Conservation (phyloP, 2,329 filamentous ascomycete genomes). For the Stemphylium lycopersici region DNA sequence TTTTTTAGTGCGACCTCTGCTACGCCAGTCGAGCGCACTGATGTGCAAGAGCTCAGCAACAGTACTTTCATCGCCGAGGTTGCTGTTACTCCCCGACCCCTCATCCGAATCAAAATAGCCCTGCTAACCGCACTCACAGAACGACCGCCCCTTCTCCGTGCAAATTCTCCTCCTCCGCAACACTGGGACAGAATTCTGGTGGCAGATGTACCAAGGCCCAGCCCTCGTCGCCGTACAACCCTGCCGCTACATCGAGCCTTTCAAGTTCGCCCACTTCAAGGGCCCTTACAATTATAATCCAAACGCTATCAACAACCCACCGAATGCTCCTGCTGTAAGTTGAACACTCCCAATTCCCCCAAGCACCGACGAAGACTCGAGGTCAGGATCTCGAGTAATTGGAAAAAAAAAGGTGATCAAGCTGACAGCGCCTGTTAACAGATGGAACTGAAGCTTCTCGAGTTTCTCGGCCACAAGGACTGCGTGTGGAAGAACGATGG, state of each 20-base stretch:
- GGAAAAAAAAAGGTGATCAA: neutral
- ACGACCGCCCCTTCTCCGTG: neutral
- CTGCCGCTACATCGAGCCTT: neutral
- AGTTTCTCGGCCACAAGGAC: neutral
- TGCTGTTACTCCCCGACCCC: neutral
- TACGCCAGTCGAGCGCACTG: neutral
- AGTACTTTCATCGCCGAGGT: neutral
- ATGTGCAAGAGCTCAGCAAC: neutral
- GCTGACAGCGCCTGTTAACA: neutral
- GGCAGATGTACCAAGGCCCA: neutral
- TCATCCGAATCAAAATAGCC: no score
- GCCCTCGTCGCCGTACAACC: neutral
- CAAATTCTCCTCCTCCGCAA: neutral
- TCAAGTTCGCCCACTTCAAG: neutral
- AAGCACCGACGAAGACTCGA: no score
- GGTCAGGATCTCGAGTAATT: neutral
- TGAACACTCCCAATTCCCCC: no score
- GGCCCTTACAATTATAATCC: neutral
- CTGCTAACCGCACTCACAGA: neutral
- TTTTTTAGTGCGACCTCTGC: neutral
- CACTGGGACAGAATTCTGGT: neutral
- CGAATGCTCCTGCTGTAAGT: neutral
- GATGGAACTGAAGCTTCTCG: neutral
- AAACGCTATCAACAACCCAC: neutral
- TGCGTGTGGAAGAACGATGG: neutral